phyloP scores from a whole-genome alignment of 257 asterid genomes.

The Nicotiana otophora region DNA sequence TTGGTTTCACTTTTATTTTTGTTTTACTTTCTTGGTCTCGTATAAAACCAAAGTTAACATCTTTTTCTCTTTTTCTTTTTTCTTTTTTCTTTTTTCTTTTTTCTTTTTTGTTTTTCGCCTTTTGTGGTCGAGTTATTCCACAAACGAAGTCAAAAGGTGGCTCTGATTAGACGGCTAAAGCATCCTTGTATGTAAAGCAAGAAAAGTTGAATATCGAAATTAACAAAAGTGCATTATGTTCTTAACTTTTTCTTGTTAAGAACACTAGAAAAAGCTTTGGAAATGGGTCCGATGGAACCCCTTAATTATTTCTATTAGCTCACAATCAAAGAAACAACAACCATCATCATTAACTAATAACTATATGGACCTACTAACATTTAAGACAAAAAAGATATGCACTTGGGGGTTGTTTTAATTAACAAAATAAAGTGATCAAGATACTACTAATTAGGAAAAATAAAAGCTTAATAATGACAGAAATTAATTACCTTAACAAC shows the following conservation, averaged over 20 bases:
- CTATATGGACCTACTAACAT: neutral
- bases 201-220: slow-evolving; percentile 50
- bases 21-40: neutral
- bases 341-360: slow-evolving; percentile 56
- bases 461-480: neutral
- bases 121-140: neutral
- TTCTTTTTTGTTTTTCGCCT: neutral
- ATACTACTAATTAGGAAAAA: neutral
- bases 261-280: slow-evolving; percentile 27
- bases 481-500: slow-evolving; percentile 68
- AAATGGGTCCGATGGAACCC: slow-evolving; percentile 1
- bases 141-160: slow-evolving; percentile 47
- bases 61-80: neutral
- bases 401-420: neutral
- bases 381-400: neutral
- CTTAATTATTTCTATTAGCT: neutral
- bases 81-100: neutral
- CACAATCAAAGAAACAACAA: slow-evolving; percentile 24
- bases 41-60: slow-evolving; percentile 1
- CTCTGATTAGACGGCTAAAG: slow-evolving; percentile 39
- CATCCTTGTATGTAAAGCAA: slow-evolving; percentile 34
- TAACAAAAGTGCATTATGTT: slow-evolving; percentile 49
- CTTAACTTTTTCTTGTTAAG: slow-evolving; percentile 21
- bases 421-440: neutral
- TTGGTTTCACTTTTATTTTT: neutral